A percentile compares a stretch with the other conserved stretches of the same genome.
Conservation (phyloP, 805 yeast genomes). For the Cephaloascus albidus region DNA sequence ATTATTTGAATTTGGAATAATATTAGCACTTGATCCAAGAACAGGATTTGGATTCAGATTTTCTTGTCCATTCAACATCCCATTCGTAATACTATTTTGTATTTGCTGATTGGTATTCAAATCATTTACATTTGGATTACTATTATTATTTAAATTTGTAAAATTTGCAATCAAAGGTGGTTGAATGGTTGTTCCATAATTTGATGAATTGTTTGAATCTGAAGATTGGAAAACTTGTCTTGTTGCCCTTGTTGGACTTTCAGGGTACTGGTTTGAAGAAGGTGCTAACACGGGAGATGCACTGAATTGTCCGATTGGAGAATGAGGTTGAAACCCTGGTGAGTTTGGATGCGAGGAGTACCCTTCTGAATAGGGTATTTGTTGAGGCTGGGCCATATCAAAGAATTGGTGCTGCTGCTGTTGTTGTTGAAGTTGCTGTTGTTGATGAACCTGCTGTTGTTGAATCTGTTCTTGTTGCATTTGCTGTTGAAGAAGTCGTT, state of each 20-base stretch:
- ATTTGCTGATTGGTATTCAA: not conserved
- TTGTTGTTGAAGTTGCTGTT: slow-evolving; percentile 4
- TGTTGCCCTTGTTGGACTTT: not conserved
- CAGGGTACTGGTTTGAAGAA: not conserved
- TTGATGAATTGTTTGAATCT: slow-evolving; percentile 16
- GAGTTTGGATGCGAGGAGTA: not conserved
- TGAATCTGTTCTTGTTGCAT: slow-evolving; percentile 7
- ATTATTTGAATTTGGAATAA: not conserved
- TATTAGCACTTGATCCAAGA: slow-evolving; percentile 1
- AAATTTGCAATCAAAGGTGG: slow-evolving; percentile 10
- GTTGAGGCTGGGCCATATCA: slow-evolving; percentile 2
- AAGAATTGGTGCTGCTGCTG: slow-evolving; percentile 4
- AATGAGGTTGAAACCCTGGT: not conserved
- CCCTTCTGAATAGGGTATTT: not conserved
- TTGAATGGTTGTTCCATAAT: not conserved
- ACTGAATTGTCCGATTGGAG: not conserved
- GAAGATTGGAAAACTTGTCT: slow-evolving; percentile 18
- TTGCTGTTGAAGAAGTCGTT: slow-evolving; percentile 6
- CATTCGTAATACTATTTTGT: not conserved
- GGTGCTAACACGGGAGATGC: not conserved
- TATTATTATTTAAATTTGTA: slow-evolving; percentile 1
- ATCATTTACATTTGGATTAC: not conserved
- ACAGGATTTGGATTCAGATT: slow-evolving; percentile 7
- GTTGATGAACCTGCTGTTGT: slow-evolving; percentile 5
- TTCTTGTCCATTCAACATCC: slow-evolving; percentile 2